Evolutionary conservation across 225 moss, liverwort and hornwort species (phyloP), one percentile per base, ranked within the genome.

Genomic region (Thuidium tamariscinum): DNA sequence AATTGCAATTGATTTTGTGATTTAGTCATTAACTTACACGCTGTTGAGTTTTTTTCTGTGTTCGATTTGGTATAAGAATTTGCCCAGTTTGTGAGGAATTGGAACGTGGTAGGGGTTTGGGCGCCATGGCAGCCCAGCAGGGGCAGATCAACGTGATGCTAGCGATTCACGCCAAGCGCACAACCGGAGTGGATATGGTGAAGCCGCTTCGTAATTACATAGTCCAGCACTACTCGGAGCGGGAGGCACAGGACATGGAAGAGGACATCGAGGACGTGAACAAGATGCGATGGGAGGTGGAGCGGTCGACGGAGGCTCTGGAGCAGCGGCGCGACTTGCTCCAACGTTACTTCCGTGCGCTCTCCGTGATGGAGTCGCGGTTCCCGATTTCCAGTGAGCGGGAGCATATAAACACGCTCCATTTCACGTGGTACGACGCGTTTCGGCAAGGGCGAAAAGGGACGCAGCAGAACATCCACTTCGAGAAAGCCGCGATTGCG

Each of bases 401-500:
- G 85, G 99, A 97, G 91, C 99, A 99, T 54, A 94, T 99, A 56
- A 99, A 94, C 55, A 91, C 93, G 63, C 93, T 99, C 80, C 86
- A 94, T 84, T 99, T 99, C 79, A 93, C 97, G 21, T 99, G 99
- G 99, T 99, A 95, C 73, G 99, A 99, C 86, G 99, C 99, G 60
- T 99, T 99, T 89, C 90, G 96, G 86, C 99, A 99, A 87, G 99
- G 99, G 67, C 89, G 97, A 19, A 97, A 97, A 83, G 98, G 95
- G 18, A 93, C 95, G 42, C 99, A 99, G 88, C 99, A 97, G 83
- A 99, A 99, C 78, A 99, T 99, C 19, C 99, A 99, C 48, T 97
- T 99, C 19, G 99, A 99, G 89, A 99, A 99, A 90, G 99, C 99
- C 4, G 99, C 97, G 60, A 96, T 99, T 88, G 99, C 99, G 25